Evolutionary conservation across 805 yeast species (phyloP), one percentile per base, ranked within the genome.

Genomic region (Ogataea naganishii): DNA sequence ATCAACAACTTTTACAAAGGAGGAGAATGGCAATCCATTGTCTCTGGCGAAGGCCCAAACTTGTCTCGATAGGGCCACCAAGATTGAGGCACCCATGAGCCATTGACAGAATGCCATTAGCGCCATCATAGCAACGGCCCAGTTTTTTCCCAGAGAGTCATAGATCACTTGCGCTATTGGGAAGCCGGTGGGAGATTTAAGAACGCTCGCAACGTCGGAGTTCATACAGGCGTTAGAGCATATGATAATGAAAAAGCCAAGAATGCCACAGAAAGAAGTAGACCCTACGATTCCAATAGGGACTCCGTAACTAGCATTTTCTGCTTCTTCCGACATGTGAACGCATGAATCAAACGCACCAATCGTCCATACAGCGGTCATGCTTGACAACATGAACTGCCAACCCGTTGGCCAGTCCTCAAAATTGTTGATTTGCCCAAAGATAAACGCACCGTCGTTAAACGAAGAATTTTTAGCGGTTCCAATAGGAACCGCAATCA

Each of bases 41-140:
- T 66, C 72, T 49, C 72, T 53, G 13, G 71, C 70, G 44, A 67
- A 66, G 7, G 72, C 71, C 65, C 69, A 66, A 31, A 66, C 56
- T 46, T 66, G 73, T 46, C 73, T 53, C 4, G 69, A 63, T n/a
- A 59, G 52, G 13, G 72, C 72, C 26, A 64, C 56, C 29, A 64
- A 46, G 27, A 65, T 55, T 7, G 72, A 65, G 14, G 61, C 56
- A 11, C 68, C 64, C 71, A 66, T 66, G 33, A 66, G 40, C 42
- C 60, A 66, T 43, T 67, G 72, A 14, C 70, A 69, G 37, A 62
- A 45, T 4, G 70, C 66, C 41, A 66, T 64, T 20, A 67, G 39
- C 6, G 61, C 42, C 70, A 66, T 66, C 33, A 66, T 61, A 2
- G 67, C 69, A 29, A 67, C 54, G 11, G 70, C 68, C 72, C 70